phyloP scores from a whole-genome alignment of 768 basidiomycete species.

The Podaxis sp. region DNA sequence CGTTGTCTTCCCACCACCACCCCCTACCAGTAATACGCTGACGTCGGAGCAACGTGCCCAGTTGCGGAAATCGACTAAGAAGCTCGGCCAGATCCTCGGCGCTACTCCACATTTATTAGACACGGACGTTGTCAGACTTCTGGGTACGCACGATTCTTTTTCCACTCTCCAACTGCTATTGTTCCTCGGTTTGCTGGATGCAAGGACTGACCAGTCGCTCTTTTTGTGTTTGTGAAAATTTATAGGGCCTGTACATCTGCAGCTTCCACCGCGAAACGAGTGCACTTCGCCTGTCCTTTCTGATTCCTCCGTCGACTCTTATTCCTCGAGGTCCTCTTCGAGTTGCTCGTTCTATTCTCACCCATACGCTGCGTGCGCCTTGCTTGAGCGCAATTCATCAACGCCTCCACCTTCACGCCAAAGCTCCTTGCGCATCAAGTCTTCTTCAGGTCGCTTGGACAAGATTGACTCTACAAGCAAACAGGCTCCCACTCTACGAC shows the following conservation, averaged over 20 bases:
- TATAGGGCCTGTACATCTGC: constrained; percentile 24
- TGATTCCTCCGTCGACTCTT: constrained; percentile 27
- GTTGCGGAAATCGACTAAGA: constrained; percentile 56
- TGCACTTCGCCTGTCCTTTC: constrained; percentile 19
- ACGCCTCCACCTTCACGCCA: constrained; percentile 6
- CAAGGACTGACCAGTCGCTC: constrained; percentile 1
- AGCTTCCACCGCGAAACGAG: constrained; percentile 16
- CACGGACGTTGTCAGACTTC: constrained; percentile 12
- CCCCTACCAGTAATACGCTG: constrained; percentile 59
- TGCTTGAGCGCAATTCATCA: not conserved
- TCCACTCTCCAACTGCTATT: not conserved
- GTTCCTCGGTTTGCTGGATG: not conserved
- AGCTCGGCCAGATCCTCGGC: constrained; percentile 59
- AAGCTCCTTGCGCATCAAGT: not conserved
- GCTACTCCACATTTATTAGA: constrained; percentile 60
- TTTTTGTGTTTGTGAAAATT: not conserved
- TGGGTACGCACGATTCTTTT: constrained; percentile 22
- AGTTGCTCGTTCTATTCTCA: constrained; percentile 17
- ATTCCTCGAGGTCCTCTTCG: constrained; percentile 24
- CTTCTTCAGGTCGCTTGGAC: not conserved
- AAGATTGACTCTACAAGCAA: constrained; percentile 5
- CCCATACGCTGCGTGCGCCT: constrained; percentile 14
- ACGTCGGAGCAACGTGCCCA: constrained; percentile 52
- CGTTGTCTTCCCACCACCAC: constrained; percentile 45
- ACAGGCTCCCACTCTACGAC: constrained; percentile 22